phyloP scores from a whole-genome alignment of 73 alveolate species.

The Tetrahymena borealis region DNA sequence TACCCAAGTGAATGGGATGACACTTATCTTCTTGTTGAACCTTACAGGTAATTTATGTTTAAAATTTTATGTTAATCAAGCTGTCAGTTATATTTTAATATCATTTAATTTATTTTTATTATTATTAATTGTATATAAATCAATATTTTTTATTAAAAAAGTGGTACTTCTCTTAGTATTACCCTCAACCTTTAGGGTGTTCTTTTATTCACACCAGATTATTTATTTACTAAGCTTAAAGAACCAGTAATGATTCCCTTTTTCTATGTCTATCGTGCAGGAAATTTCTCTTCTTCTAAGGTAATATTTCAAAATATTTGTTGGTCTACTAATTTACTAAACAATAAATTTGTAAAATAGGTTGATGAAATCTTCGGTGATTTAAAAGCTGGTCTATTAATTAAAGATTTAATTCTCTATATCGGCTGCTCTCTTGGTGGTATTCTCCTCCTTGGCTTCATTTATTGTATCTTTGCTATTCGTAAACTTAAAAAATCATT shows the following conservation, averaged over 20 bases:
- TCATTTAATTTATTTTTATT: background rate
- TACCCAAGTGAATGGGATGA: background rate
- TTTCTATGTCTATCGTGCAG: background rate
- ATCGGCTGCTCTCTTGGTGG: background rate
- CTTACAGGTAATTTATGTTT: background rate
- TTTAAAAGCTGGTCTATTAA: background rate
- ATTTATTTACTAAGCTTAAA: background rate
- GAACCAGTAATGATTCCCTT: background rate
- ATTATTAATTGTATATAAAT: background rate
- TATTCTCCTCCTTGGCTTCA: background rate
- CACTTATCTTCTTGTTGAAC: background rate
- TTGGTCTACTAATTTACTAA: background rate
- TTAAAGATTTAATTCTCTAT: background rate
- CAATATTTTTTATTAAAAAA: background rate
- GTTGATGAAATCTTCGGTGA: background rate
- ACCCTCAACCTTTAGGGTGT: background rate
- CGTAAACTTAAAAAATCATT: background rate
- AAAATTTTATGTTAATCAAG: background rate
- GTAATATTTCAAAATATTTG: background rate
- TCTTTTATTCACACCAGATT: background rate
- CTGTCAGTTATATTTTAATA: background rate
- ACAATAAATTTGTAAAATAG: background rate
- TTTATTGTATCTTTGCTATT: background rate
- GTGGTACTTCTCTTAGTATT: background rate
- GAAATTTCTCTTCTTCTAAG: background rate